Evolutionary conservation across 1,284 basidiomycete species (phyloP), one percentile per base, ranked within the genome.

Genomic region (Neolentinus lepideus): DNA sequence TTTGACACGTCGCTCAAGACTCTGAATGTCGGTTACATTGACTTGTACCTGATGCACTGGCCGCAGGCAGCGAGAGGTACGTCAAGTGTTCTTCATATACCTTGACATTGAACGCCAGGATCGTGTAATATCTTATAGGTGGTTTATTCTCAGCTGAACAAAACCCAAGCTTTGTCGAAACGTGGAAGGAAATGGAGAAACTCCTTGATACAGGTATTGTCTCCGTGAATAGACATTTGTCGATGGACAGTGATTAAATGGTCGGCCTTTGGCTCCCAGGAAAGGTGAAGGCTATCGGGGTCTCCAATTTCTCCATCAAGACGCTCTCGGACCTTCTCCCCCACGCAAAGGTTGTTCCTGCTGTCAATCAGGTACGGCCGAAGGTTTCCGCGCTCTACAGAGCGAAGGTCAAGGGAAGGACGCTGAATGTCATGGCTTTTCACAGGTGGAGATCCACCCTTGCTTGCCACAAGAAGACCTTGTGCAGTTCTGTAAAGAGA

Each of bases 21-120:
- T 60, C 76, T 90, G 14, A 76, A 75, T 29, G 59, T 80, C 36
- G 81, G 77, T 26, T 88, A 90, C 67, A 75, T 90, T 54, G 86
- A 90, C 64, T 69, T 90, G 21, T 90, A 85, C 67, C 74, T 90
- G 21, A 76, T 89, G 66, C 85, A 88, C 69, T 86, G 83, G 81
- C 77, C 78, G 59, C 69, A 67, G 58, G 68, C 63, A 36, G 29
- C 52, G 6, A 19, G 45, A 47, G 55, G 45, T 47, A 10, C n/a
- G 45, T 21, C 45, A n/a, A n/a, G n/a, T n/a, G n/a, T n/a, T n/a
- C 24, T 47, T 19, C 24, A 9, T 25, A 9, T 21, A 19, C n/a
- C 24, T 47, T 9, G 33, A 16, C 33, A 16, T 9, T 35, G 16
- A 21, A 11, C 27, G 14, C 29, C 9, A 31, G 46, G 6, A 45